Evolutionary conservation across 495 filamentous ascomycete genomes (phyloP).

Genomic region (Aspergillus wentii): DNA sequence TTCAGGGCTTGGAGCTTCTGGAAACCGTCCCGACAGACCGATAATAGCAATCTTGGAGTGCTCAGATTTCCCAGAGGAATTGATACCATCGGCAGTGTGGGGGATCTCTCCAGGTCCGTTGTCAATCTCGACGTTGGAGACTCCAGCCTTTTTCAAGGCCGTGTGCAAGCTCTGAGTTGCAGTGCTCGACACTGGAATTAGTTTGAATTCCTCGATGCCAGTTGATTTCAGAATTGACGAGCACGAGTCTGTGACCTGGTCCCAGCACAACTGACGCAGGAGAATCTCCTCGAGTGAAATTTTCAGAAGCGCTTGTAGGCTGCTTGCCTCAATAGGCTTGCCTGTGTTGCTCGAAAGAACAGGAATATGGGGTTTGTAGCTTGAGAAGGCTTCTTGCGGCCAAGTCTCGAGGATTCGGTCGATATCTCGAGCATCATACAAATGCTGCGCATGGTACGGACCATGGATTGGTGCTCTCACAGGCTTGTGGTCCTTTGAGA

Average conservation of each 20-base stretch:
- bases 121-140: constrained; percentile 24
- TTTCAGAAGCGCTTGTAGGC: constrained; percentile 44
- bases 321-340: constrained; percentile 33
- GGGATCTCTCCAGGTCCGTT: constrained; percentile 18
- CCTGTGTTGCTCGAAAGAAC: constrained; percentile 58
- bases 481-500: constrained; percentile 51
- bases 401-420: constrained; percentile 50
- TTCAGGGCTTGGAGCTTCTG: constrained; percentile 59
- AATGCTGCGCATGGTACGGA: constrained; percentile 75
- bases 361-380: constrained; percentile 45
- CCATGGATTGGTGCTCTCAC: constrained; percentile 68
- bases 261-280: constrained; percentile 51
- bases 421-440: constrained; percentile 58
- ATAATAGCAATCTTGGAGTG: constrained; percentile 64
- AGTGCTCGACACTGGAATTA: constrained; percentile 48
- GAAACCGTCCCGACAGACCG: constrained; percentile 72
- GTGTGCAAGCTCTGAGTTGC: constrained; percentile 27
- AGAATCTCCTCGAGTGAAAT: constrained; percentile 55
- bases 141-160: constrained; percentile 24
- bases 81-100: constrained; percentile 14
- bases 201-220: constrained; percentile 33
- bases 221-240: constrained; percentile 19
- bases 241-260: constrained; percentile 53
- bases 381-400: constrained; percentile 29
- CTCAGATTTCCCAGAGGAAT: constrained; percentile 28